phyloP scores from a whole-genome alignment of 1,284 basidiomycete species.

The Naganishia cerealis region DNA sequence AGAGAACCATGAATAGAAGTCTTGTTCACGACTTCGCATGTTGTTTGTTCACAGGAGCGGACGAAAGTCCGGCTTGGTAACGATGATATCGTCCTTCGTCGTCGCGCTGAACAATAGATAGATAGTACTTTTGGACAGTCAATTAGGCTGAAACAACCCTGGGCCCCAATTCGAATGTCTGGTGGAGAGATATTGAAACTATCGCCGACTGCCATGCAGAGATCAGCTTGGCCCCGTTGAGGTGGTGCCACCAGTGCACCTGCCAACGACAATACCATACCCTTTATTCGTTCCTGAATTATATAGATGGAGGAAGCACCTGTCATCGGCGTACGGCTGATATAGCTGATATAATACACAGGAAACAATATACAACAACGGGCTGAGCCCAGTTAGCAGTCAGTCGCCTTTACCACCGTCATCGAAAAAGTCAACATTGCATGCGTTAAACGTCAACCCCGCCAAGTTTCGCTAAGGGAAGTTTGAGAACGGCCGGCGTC shows the following conservation, averaged over 20 bases:
- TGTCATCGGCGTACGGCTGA: slow-evolving; percentile 1
- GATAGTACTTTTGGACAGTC: too few species aligned
- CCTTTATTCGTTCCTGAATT: not conserved
- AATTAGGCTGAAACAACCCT: too few species aligned
- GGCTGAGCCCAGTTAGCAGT: not conserved
- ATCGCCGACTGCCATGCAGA: too few species aligned
- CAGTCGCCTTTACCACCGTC: not conserved
- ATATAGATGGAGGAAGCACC: not conserved
- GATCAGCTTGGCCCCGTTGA: not conserved
- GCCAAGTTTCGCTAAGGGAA: not conserved
- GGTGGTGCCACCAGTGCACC: not conserved
- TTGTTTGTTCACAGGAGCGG: too few species aligned
- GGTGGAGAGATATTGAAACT: not conserved
- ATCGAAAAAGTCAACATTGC: not conserved
- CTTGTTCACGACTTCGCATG: too few species aligned
- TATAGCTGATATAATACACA: slow-evolving; percentile 6
- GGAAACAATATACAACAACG: slow-evolving; percentile 6
- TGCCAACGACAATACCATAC: not conserved
- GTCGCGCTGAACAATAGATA: too few species aligned
- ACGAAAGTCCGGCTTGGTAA: too few species aligned
- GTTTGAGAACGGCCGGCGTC: not conserved
- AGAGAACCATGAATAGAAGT: too few species aligned
- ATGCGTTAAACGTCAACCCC: not conserved
- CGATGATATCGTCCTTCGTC: too few species aligned
- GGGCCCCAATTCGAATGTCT: too few species aligned